Conservation (phyloP, 73 alveolate genomes). For the Paramecium biaurelia region DNA sequence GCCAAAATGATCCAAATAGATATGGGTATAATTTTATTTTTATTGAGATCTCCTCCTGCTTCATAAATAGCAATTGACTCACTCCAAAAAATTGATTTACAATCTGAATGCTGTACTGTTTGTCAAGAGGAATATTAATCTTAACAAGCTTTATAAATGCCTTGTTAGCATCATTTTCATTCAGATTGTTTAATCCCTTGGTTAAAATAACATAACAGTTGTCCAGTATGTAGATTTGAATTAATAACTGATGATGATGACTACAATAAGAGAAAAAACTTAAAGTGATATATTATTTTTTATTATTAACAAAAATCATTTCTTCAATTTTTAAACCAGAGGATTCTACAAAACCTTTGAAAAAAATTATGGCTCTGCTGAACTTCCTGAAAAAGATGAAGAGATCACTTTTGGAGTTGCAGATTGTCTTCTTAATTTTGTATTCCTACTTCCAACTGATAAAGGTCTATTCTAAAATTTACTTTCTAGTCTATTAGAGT, state of each 20-base stretch:
- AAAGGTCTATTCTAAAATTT: neutral
- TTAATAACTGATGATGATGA: conserved; percentile 94
- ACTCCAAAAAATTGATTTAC: conserved; percentile 66
- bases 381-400: neutral
- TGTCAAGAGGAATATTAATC: conserved; percentile 83
- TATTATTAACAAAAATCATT: neutral
- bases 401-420: neutral
- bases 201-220: conserved; percentile 91
- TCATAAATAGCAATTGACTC: conserved; percentile 67
- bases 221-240: conserved; percentile 96
- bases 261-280: conserved; percentile 88
- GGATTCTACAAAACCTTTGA: neutral
- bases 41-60: conserved; percentile 81
- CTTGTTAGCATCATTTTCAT: conserved; percentile 86
- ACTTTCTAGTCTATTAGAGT: neutral
- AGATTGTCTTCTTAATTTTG: neutral
- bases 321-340: neutral
- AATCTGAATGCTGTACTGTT: conserved; percentile 70
- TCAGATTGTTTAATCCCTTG: conserved; percentile 85
- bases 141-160: conserved; percentile 72
- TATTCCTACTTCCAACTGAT: neutral
- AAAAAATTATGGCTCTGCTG: neutral
- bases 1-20: conserved; percentile 77
- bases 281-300: conserved; percentile 48
- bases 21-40: conserved; percentile 67